Evolutionary conservation across 345 rosid species (phyloP), one percentile per base, ranked within the genome.

Genomic region (Tarenaya hassleriana): DNA sequence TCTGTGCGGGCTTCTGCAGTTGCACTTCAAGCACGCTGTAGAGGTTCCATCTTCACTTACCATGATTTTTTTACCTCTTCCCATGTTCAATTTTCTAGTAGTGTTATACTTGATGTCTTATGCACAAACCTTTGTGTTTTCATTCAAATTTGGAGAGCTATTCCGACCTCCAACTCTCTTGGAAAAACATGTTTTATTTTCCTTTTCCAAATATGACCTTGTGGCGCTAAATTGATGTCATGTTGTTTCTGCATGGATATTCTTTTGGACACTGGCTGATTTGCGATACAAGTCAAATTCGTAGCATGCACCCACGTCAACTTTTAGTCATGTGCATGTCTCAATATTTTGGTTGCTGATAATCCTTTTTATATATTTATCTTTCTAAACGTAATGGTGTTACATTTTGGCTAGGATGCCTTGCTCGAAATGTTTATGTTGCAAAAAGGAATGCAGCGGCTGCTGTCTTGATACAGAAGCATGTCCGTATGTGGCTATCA

Each of bases 1-100:
- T 69, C 79, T 49, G 64, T 37, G 13, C 68, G 83, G 46, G 66
- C 72, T 66, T 83, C 84, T 56, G 86, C 88, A 50, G 58, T 74
- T 75, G 69, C 69, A 38, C 62, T 92, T 61, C 98, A 92, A 74
- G 80, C 98, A 47, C 78, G 71, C 66, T 81, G 92, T 71, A 76
- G 94, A 83, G 98, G 98, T 84, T 69, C 42, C 34, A 39, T 62
- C 31, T 56, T 66, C 38, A 53, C 47, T 35, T 29, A 41, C 40
- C 38, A 61, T 37, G 49, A 4, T 49, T 55, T 10, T 67, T 34
- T 46, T 35, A 47, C 18, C 9, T 64, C 56, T 33, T 41, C 44
- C 39, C 39, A 47, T 39, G 10, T 7, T 50, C 47, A 0, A 29
- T 37, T 9, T 13, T 24, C 15, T 47, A 16, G 27, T 47, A 18